Base-by-base conservation (phyloP, 2,329 filamentous ascomycete species). In the Nannizzia gypsea region DNA sequence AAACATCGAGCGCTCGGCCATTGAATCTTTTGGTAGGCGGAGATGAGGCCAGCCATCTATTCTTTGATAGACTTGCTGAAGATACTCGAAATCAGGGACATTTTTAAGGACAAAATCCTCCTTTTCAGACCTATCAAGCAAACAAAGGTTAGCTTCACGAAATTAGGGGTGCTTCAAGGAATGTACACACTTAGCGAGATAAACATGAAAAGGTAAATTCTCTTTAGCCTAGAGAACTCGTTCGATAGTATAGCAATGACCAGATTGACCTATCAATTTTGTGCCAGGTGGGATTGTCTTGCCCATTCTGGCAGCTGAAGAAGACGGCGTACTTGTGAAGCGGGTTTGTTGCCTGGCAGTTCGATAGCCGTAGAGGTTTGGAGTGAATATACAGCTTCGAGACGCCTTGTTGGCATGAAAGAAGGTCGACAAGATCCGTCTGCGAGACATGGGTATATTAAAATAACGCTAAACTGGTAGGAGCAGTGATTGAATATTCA, bases 1-100 rank as follows among this genome's bases (percentile, higher is more conserved):
- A 62, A 77, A 76, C 68, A 76, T 75, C 31, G 70, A 71, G 63
- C 72, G 67, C 17, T 75, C 73, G 6, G 74, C 72, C 60, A 76
- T 68, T 48, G 71, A 72, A 63, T 77, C 75, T 42, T 70, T 64
- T 17, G 73, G 63, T 1, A 70, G 68, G 40, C 73, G 69, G 40
- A 76, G 60, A 61, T 74, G 70, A 38, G 71, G 71, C 59, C 67
- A 20, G 3, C 20, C 42, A 46, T 46, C 42, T 20, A 46, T 2
- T 20, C 11, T 46, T 46, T 22, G 20, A 71, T 63, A 64, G 40
- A 67, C 64, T 9, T 59, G 40, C 31, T 42, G 38, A 20, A 56
- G 60, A 36, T 44, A 50, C 24, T 63, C 50, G 55, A 61, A 65
- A 56, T 64, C 60, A 22, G 63, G 57, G n/a, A 67, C 58, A 58